phyloP scores from a whole-genome alignment of 2,329 filamentous ascomycete species.

The Penicillium freii region DNA sequence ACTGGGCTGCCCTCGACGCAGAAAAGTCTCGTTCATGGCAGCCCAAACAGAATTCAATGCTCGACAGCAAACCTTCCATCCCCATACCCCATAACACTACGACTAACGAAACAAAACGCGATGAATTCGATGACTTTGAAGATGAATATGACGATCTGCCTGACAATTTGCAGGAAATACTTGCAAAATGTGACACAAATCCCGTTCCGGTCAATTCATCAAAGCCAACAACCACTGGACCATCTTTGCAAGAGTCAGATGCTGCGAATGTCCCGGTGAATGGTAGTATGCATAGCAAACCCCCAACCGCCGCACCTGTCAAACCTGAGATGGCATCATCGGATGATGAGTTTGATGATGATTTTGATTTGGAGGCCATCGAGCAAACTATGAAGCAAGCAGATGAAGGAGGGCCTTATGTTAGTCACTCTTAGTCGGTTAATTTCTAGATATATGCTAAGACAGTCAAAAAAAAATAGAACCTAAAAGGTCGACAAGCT shows the following conservation, averaged over 20 bases:
- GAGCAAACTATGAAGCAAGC: conserved; percentile 59
- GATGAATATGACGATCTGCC: conserved; percentile 64
- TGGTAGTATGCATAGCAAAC: background rate
- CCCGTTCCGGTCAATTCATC: conserved; percentile 14
- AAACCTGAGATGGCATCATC: conserved; percentile 41
- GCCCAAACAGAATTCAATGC: background rate
- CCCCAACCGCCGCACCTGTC: conserved; percentile 6
- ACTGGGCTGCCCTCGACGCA: conserved; percentile 16
- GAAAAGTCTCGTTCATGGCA: conserved; percentile 11
- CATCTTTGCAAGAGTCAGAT: conserved; percentile 15
- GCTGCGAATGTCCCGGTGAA: background rate
- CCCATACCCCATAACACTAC: conserved; percentile 7
- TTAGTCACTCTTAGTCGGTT: conserved; percentile 46
- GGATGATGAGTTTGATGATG: conserved; percentile 72
- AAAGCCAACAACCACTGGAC: conserved; percentile 11
- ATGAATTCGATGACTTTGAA: conserved; percentile 60
- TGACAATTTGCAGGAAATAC: conserved; percentile 58
- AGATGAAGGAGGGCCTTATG: conserved; percentile 70
- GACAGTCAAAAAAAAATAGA: conserved; percentile 58
- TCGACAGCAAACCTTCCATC: conserved; percentile 6
- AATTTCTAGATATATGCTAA: conserved; percentile 57
- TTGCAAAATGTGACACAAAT: conserved; percentile 54
- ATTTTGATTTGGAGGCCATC: conserved; percentile 62
- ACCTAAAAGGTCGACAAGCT: conserved; percentile 61
- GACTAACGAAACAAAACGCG: conserved; percentile 19